Evolutionary conservation across 345 rosid genomes (phyloP), one percentile per base, ranked within the genome.

Genomic region (Dipteronia sinensis): DNA sequence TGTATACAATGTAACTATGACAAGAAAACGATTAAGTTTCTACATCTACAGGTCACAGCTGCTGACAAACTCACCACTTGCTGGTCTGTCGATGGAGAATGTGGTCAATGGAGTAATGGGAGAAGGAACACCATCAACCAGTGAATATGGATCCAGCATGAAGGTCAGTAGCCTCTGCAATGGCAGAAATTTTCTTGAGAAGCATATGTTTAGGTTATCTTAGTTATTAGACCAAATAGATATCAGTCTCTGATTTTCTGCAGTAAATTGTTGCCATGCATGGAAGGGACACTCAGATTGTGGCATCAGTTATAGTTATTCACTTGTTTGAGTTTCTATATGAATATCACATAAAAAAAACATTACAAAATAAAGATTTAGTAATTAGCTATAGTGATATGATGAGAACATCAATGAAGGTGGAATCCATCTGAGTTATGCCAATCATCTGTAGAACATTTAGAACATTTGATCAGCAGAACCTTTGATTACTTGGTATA

Each of bases 71-170:
- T 90, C 91, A 69, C 82, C 92, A 34, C 70, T 86, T 67, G 83
- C 82, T n/a, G 90, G 92, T 71, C 76, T 81, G 71, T 94, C 98
- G 69, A 87, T 89, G 19, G 99, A 93, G 84, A 94, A 88, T 84
- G 88, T 90, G 65, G 80, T 87, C 75, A 86, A 87, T 82, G 98
- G 92, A 79, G 76, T 87, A 68, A 79, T 73, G 76, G 86, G 87
- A 77, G 90, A 89, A 76, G 62, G 87, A 20, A 87, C 90, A 69
- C 88, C 90, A 81, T 86, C 95, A 70, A 79, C 91, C 27, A 90
- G 85, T 72, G 94, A 88, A 82, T 86, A 55, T 84, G 94, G 91
- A 76, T 83, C 93, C 74, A 86, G 91, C 89, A 83, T 83, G 82
- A 92, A 90, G 99, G 99, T 93, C 53, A 77, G 87, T 80, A 65